A percentile compares a stretch with the other conserved stretches of the same genome.
These are phyloP conservation scores for Quercus gilva DNA, from an alignment of 306 rosid species.

Conservation along the genomic window DNA sequence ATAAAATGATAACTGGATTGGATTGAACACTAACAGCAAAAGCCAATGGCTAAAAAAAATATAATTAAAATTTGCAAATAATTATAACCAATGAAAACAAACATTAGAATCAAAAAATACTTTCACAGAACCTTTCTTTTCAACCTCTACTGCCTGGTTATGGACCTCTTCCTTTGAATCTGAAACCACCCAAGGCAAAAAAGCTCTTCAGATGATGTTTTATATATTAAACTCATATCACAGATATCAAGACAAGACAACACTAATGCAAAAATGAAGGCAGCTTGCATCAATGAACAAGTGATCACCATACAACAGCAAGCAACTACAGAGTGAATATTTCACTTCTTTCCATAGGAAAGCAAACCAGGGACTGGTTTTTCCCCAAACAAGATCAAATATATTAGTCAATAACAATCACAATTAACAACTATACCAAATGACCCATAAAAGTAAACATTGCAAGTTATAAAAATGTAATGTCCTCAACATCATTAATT, in stretches of 20 bases:
- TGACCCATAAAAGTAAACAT: no score
- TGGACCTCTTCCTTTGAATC: slow-evolving; percentile 42
- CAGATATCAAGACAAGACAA: background rate
- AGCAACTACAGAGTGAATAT: background rate
- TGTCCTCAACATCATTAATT: no score
- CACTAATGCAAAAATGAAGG: background rate
- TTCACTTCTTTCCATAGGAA: background rate
- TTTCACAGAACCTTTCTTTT: slow-evolving; percentile 50
- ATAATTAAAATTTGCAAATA: background rate
- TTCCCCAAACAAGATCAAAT: background rate
- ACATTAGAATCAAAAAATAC: slow-evolving; percentile 1
- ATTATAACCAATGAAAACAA: background rate
- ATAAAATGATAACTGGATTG: slow-evolving; percentile 8
- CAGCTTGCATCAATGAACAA: background rate
- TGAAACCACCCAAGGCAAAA: slow-evolving; percentile 36
- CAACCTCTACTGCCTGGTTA: slow-evolving; percentile 36
- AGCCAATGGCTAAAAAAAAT: background rate
- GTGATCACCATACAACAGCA: background rate
- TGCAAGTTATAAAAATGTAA: no score
- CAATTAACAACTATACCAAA: background rate
- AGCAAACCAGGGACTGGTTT: background rate
- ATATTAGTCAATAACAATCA: no score
- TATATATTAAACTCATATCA: slow-evolving; percentile 10
- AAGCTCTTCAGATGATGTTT: slow-evolving; percentile 4
- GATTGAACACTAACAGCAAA: slow-evolving; percentile 1